Conservation (phyloP, 1,284 basidiomycete genomes). For the Cryptococcus hybrid region DNA sequence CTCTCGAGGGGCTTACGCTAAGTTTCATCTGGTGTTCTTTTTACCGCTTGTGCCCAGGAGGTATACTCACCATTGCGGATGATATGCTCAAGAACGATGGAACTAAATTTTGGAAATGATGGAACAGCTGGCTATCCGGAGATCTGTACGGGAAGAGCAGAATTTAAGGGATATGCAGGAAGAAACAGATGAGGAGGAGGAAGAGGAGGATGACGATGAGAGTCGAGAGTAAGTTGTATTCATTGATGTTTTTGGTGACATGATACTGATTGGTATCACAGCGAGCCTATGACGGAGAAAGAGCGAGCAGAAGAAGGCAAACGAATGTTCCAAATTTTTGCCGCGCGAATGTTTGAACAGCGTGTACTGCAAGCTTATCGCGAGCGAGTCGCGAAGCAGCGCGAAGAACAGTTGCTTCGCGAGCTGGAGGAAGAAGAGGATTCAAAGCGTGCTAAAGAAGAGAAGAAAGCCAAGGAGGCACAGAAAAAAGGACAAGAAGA, state of each 20-base stretch:
- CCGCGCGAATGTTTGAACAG: conserved; percentile 99
- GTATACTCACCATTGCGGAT: conserved; percentile 98
- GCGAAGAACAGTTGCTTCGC: conserved; percentile 78
- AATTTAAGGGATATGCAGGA: conserved; percentile 61
- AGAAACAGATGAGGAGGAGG: conserved; percentile 59
- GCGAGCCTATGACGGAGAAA: conserved; percentile 52
- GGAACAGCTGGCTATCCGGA: conserved; percentile 95
- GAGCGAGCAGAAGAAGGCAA: conserved; percentile 99
- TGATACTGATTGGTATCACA: conserved; percentile 21
- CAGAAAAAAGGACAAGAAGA: conserved; percentile 88
- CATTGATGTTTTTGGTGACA: conserved; percentile 10
- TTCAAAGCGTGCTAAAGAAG: conserved; percentile 74
- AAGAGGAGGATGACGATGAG: conserved; percentile 58
- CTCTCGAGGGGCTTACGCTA: conserved; percentile 33
- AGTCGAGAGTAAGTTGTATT: conserved; percentile 54
- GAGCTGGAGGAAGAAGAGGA: conserved; percentile 90
- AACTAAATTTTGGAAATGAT: conserved; percentile 99
- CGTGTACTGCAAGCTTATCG: conserved; percentile 90
- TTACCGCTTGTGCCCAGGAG: conserved; percentile 59
- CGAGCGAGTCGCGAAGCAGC: conserved; percentile 87
- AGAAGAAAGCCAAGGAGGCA: conserved; percentile 92
- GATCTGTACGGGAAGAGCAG: conserved; percentile 90
- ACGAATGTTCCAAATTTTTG: conserved; percentile 99
- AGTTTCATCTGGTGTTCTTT: conserved; percentile 26
- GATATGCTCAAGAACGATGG: conserved; percentile 98